Evolutionary conservation across 441 rosid species (phyloP).

Genomic region (Bocquillonia castaneifolia): DNA sequence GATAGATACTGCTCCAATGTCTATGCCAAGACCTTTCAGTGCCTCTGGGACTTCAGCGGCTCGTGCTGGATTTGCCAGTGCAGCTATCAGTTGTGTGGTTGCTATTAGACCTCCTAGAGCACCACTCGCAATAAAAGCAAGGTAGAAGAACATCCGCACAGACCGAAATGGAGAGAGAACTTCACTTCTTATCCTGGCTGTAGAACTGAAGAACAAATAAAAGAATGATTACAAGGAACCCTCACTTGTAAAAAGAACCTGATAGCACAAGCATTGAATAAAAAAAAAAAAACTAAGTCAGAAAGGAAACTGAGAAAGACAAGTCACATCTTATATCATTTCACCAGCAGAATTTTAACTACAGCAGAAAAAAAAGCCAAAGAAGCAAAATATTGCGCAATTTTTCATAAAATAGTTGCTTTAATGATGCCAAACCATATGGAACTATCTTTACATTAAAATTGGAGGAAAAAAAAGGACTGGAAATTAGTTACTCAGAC

Average conservation of each 20-base stretch:
- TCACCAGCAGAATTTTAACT: background rate
- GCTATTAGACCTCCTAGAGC: conserved; percentile 79
- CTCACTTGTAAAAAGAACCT: conserved; percentile 29
- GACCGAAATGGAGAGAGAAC: conserved; percentile 89
- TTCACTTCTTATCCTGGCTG: conserved; percentile 82
- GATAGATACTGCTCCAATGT: conserved; percentile 61
- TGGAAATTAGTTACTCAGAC: background rate
- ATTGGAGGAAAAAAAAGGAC: background rate
- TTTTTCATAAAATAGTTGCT: background rate
- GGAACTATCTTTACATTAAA: background rate
- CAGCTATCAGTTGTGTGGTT: conserved; percentile 62
- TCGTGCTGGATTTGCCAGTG: conserved; percentile 64
- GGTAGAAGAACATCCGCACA: conserved; percentile 89
- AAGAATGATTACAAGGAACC: conserved; percentile 27
- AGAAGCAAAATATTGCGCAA: background rate
- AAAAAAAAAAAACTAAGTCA: conserved; percentile 18
- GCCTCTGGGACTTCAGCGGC: conserved; percentile 60
- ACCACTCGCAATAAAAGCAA: conserved; percentile 74
- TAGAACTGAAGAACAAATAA: conserved; percentile 50
- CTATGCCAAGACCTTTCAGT: conserved; percentile 60
- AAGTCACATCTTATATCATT: background rate
- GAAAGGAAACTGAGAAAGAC: conserved; percentile 9
- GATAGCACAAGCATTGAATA: conserved; percentile 27
- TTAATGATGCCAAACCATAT: background rate
- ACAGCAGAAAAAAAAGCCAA: background rate